Conservation (phyloP, 2,329 filamentous ascomycete genomes). For the Ceratocystis eucalypticola region DNA sequence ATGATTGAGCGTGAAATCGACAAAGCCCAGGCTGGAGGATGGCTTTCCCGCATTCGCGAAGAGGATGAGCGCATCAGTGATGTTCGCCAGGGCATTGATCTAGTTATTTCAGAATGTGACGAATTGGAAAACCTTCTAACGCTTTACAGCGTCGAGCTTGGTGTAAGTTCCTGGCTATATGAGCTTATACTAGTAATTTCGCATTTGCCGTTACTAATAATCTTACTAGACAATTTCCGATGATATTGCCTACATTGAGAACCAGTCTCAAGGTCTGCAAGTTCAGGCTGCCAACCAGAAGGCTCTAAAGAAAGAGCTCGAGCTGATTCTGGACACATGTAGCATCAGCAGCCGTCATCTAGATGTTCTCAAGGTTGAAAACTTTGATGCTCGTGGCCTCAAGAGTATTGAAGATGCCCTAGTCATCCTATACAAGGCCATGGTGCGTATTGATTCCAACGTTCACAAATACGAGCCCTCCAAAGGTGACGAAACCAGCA, state of each 20-base stretch:
- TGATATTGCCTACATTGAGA: conserved; percentile 93
- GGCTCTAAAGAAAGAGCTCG: conserved; percentile 75
- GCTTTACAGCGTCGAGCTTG: conserved; percentile 85
- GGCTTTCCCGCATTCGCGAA: conserved; percentile 70
- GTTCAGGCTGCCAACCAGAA: conserved; percentile 97
- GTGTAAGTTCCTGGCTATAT: conserved; percentile 41
- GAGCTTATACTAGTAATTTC: not conserved
- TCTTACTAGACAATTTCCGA: conserved; percentile 66
- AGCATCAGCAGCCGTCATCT: conserved; percentile 60
- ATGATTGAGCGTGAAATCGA: conserved; percentile 76
- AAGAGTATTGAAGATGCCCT: conserved; percentile 66
- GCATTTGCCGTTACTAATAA: not conserved
- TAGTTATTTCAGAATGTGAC: conserved; percentile 87
- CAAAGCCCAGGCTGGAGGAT: conserved; percentile 81
- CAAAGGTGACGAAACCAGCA: conserved; percentile 32
- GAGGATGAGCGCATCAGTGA: conserved; percentile 82
- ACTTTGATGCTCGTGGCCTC: conserved; percentile 60
- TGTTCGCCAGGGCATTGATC: conserved; percentile 74
- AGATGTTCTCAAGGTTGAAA: conserved; percentile 56
- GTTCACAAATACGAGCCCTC: conserved; percentile 42
- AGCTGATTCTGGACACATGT: conserved; percentile 78
- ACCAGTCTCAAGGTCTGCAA: conserved; percentile 89
- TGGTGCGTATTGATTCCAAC: conserved; percentile 82
- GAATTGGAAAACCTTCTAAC: conserved; percentile 90
- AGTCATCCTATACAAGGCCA: conserved; percentile 75